Conservation (phyloP, 2,329 filamentous ascomycete genomes). For the Trichoderma endophyticum region DNA sequence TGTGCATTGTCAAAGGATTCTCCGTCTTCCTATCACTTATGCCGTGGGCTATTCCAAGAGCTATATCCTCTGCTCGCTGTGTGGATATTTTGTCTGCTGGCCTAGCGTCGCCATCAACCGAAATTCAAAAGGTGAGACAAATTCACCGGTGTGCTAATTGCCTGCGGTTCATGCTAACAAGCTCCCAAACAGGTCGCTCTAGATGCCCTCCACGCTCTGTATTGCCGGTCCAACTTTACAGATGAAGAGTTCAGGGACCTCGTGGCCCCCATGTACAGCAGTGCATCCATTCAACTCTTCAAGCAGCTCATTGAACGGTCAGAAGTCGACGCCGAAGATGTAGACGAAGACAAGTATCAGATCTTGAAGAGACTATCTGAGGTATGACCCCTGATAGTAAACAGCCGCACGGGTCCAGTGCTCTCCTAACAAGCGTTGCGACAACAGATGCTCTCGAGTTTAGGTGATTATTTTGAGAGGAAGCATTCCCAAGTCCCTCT, state of each 20-base stretch:
- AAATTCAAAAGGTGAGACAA: conserved; percentile 64
- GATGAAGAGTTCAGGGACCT: conserved; percentile 76
- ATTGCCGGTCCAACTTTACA: conserved; percentile 68
- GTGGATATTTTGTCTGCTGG: conserved; percentile 68
- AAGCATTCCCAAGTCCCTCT: conserved; percentile 65
- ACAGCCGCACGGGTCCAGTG: neutral
- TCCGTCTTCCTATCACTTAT: conserved; percentile 75
- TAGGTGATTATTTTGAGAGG: conserved; percentile 80
- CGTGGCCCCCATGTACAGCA: conserved; percentile 74
- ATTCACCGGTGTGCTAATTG: neutral
- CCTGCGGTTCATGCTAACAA: conserved; percentile 23
- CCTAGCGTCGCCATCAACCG: conserved; percentile 66
- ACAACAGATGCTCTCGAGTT: conserved; percentile 72
- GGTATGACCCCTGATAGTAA: conserved; percentile 46
- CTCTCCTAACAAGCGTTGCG: neutral
- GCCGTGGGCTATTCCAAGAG: conserved; percentile 83
- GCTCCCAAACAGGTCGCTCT: conserved; percentile 61
- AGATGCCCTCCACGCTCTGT: conserved; percentile 80
- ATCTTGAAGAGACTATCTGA: conserved; percentile 93
- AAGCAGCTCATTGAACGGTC: conserved; percentile 77
- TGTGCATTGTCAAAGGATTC: conserved; percentile 72
- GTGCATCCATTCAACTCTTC: conserved; percentile 68
- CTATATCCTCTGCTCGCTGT: conserved; percentile 68
- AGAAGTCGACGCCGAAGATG: conserved; percentile 71
- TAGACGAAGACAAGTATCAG: conserved; percentile 88